phyloP scores from a whole-genome alignment of 1,139 yeast genomes.

The Nakaseomyces bracarensis region DNA sequence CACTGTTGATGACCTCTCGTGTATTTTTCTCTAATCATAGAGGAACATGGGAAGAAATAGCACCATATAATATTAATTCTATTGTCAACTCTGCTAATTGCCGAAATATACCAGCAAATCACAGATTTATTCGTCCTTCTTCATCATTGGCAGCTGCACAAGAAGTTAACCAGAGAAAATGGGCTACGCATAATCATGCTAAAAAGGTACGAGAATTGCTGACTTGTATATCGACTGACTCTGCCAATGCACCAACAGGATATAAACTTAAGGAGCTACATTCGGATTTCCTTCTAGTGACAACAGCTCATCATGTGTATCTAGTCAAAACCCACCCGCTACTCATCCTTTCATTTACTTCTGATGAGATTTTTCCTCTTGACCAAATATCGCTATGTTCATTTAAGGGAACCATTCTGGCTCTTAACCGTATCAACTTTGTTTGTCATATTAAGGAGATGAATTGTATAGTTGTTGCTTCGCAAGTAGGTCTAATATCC shows the following conservation, averaged over 20 bases:
- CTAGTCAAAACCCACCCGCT: conserved; percentile 28
- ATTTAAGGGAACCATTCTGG: conserved; percentile 30
- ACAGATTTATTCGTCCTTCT: conserved; percentile 2
- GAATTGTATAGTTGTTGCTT: conserved; percentile 43
- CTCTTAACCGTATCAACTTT: conserved; percentile 42
- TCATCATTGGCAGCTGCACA: conserved; percentile 2
- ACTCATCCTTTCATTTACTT: conserved; percentile 40
- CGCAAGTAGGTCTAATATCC: conserved; percentile 47
- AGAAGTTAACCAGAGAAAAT: conserved; percentile 11
- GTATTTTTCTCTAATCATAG: conserved; percentile 1
- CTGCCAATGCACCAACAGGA: conserved; percentile 14
- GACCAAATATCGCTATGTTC: conserved; percentile 32
- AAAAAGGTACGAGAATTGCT: conserved; percentile 15
- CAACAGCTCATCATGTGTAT: conserved; percentile 16
- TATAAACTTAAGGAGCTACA: conserved; percentile 15
- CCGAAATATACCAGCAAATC: neutral
- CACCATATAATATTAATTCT: conserved; percentile 2
- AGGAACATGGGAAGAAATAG: conserved; percentile 5
- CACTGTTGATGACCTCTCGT: neutral
- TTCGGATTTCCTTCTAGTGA: conserved; percentile 19
- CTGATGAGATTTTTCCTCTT: conserved; percentile 34
- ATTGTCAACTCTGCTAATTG: neutral
- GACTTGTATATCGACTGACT: conserved; percentile 8
- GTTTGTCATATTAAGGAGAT: conserved; percentile 43
- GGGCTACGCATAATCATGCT: conserved; percentile 20